Percentiles rank a stretch among this genome's conserved stretches.
Evolutionary conservation across 139 green algal species (phyloP).

Genomic region (Chlamydomonas schloesseri): DNA sequence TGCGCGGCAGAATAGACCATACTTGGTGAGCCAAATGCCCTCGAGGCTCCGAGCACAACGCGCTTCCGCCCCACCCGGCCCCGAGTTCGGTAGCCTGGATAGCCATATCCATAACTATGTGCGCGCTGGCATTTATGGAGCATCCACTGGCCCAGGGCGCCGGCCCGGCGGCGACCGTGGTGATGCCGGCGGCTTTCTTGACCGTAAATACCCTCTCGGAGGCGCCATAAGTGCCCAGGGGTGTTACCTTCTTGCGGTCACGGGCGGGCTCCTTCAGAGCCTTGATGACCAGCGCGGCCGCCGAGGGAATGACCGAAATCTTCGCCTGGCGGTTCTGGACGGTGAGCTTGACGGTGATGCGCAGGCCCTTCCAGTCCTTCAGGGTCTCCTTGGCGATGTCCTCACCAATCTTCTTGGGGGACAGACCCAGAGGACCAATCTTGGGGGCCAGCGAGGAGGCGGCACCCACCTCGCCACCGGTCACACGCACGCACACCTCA

Average conservation of each 20-base stretch:
- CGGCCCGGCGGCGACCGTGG: too few relatives aligned
- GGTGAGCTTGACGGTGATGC: conserved; percentile 98
- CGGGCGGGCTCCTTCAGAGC: conserved; percentile 96
- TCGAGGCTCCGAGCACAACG: too few relatives aligned
- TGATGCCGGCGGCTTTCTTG: too few relatives aligned
- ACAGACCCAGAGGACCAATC: conserved; percentile 99
- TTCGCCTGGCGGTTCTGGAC: conserved; percentile 99
- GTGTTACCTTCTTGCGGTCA: conserved; percentile 94
- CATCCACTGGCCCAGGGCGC: too few relatives aligned
- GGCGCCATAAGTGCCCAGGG: too few relatives aligned
- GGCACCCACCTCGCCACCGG: conserved; percentile 96
- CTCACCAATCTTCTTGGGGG: conserved; percentile 99
- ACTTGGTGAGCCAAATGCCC: too few relatives aligned
- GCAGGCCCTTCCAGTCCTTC: conserved; percentile 99
- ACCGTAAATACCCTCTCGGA: too few relatives aligned
- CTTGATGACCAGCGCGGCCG: conserved; percentile 97
- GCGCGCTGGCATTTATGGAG: too few relatives aligned
- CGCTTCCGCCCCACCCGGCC: too few relatives aligned
- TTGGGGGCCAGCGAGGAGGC: conserved; percentile 98
- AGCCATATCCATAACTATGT: too few relatives aligned
- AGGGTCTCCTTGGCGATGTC: conserved; percentile 99
- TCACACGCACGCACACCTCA: conserved; percentile 98
- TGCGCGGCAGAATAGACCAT: conserved; percentile 55
- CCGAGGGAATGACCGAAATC: conserved; percentile 96
- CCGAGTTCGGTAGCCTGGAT: too few relatives aligned